These are phyloP conservation scores for Fusarium verticillioides DNA, from an alignment of 2,329 filamentous ascomycete species.

Conservation along the genomic window DNA sequence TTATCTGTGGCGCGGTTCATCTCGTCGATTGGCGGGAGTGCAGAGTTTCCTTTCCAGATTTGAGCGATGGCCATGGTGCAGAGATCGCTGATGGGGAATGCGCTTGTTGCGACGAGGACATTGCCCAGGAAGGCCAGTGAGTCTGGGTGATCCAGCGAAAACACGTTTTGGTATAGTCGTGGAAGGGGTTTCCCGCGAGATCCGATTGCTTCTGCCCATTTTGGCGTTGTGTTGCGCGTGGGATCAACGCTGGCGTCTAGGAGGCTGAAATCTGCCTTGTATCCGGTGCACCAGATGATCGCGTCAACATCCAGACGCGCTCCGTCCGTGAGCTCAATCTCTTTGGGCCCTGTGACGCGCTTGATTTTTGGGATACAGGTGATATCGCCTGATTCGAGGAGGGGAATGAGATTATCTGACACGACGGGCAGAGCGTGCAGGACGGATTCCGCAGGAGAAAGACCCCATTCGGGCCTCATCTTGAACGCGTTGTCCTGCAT, in stretches of 20 bases:
- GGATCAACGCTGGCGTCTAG: conserved; percentile 45
- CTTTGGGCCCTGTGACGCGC: conserved; percentile 37
- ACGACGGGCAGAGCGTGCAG: conserved; percentile 42
- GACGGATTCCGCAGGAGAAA: conserved; percentile 41
- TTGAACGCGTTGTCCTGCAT: conserved; percentile 41
- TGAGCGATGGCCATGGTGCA: conserved; percentile 57
- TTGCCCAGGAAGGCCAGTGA: conserved; percentile 58
- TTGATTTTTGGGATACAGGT: conserved; percentile 46
- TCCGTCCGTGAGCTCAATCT: conserved; percentile 47
- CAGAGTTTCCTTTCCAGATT: conserved; percentile 53
- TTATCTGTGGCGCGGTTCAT: conserved; percentile 52
- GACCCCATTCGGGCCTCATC: conserved; percentile 45
- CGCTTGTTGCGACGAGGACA: conserved; percentile 49
- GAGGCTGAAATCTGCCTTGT: conserved; percentile 47
- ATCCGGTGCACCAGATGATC: conserved; percentile 52
- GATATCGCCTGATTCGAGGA: conserved; percentile 53
- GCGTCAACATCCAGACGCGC: conserved; percentile 43
- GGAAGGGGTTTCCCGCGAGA: conserved; percentile 47
- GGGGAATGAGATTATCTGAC: conserved; percentile 44
- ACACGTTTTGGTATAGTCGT: conserved; percentile 57
- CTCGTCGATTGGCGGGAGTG: conserved; percentile 49
- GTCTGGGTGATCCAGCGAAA: conserved; percentile 55
- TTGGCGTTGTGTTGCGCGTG: conserved; percentile 37
- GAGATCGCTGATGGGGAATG: conserved; percentile 55
- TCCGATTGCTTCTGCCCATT: conserved; percentile 40